Base-by-base conservation (phyloP, 2,329 filamentous ascomycete genomes). In the Blastomyces silverae region DNA sequence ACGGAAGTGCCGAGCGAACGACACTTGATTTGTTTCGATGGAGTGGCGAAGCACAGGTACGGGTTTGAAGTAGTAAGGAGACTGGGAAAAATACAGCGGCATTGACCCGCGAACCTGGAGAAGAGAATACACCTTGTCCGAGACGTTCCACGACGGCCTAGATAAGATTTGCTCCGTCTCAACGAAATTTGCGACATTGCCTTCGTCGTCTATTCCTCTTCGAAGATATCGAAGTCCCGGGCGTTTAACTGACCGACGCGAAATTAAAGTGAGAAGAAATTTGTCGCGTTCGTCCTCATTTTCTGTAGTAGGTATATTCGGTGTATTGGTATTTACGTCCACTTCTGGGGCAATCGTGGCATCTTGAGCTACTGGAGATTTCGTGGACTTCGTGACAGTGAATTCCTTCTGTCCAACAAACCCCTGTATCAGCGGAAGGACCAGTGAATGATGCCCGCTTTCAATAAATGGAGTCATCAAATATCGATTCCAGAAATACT, bases 111-210 rank as follows among this genome's bases (percentile, higher is more conserved):
- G 85, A 31, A 92, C 82, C 74, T 99, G 94, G 3, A 95, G 79
- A 70, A 96, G 95, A 0, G 92, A 96, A 74, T 91, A 90, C 1
- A 88, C 82, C 69, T 86, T 90, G 15, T 78, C 75, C 15, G 82
- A 78, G 0, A 82, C 73, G 22, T 86, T 82, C 86, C 89, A 92
- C 0, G 82, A 81, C 1, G 86, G 80, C 0, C 85, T 84, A 0
- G 91, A 94, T 2, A 99, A 81, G 11, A 99, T 89, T 76, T 99
- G 94, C 74, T 99, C 94, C 0, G 93, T 96, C 78, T 99, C 94
- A 25, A 97, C 93, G 37, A 83, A 87, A 72, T 99, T 99, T 22
- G 94, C 94, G 4, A 89, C 87, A 70, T 90, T 87, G 0, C 94
- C 94, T 65, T 92, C 86, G 65, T 97, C 92, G 70, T 99, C 92